phyloP scores from a whole-genome alignment of 2,329 filamentous ascomycete genomes.

The Diaporthe citri region DNA sequence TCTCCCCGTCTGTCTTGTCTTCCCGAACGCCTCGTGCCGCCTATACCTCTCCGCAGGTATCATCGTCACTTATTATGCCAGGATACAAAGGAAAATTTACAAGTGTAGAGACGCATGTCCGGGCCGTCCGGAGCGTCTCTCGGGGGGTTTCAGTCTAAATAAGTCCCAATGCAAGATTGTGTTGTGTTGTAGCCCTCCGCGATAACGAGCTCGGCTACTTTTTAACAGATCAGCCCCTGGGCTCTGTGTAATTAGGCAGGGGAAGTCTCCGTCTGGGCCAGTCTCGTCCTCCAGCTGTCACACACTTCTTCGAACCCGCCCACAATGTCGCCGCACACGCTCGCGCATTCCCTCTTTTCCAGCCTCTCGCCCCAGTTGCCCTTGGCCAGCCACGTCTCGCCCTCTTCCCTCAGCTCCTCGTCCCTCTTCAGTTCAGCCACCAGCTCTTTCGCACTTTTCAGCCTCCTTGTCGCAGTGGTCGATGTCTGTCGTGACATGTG shows the following conservation, averaged over 20 bases:
- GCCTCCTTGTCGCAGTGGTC: slow-evolving; percentile 80
- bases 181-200: background rate
- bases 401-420: slow-evolving; percentile 84
- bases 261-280: slow-evolving; percentile 71
- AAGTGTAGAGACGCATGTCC: slow-evolving; percentile 1
- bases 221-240: background rate
- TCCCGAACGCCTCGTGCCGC: slow-evolving; percentile 30
- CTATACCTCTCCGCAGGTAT: slow-evolving; percentile 32
- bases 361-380: slow-evolving; percentile 88
- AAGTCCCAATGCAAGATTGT: slow-evolving; percentile 6
- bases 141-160: slow-evolving; percentile 19
- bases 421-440: slow-evolving; percentile 88
- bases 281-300: slow-evolving; percentile 82
- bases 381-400: slow-evolving; percentile 82
- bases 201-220: background rate
- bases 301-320: slow-evolving; percentile 94
- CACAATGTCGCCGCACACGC: slow-evolving; percentile 88
- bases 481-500: slow-evolving; percentile 95
- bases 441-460: slow-evolving; percentile 86
- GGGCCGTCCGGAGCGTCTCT: background rate
- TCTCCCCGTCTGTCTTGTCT: slow-evolving; percentile 25
- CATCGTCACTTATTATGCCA: slow-evolving; percentile 33
- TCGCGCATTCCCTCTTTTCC: slow-evolving; percentile 82
- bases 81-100: slow-evolving; percentile 28
- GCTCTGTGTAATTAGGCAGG: slow-evolving; percentile 49